Conservation (phyloP, 176 grass and related monocot genomes). For the Areca catechu region DNA sequence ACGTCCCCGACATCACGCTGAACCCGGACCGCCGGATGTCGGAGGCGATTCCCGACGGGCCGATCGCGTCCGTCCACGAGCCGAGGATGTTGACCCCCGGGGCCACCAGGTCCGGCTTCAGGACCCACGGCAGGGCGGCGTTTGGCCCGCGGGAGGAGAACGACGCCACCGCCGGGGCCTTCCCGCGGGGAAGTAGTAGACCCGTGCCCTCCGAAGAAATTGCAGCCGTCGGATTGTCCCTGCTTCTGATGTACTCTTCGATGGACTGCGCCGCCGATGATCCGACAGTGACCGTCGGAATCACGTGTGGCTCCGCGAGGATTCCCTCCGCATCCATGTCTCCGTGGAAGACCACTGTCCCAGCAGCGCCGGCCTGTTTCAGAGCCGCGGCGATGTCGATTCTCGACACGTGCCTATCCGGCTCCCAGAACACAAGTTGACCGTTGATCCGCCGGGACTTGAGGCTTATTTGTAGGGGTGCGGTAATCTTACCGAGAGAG, state of each 20-base stretch:
- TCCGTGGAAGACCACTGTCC: constrained; percentile 68
- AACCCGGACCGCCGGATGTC: constrained; percentile 69
- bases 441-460: constrained; percentile 58
- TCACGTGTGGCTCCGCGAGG: constrained; percentile 73
- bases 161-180: constrained; percentile 76
- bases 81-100: constrained; percentile 95
- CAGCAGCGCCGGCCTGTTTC: constrained; percentile 59
- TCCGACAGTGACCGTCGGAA: constrained; percentile 65
- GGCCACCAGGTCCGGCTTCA: constrained; percentile 87
- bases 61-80: constrained; percentile 72
- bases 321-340: constrained; percentile 69
- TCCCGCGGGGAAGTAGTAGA: constrained; percentile 27
- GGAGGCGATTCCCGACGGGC: constrained; percentile 49
- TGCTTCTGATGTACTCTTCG: constrained; percentile 40
- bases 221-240: constrained; percentile 36
- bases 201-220: constrained; percentile 65
- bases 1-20: constrained; percentile 91
- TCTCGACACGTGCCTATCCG: constrained; percentile 64
- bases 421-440: constrained; percentile 84
- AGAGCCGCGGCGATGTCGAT: constrained; percentile 82
- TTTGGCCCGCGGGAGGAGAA: constrained; percentile 91
- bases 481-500: constrained; percentile 36
- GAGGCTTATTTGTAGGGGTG: constrained; percentile 77
- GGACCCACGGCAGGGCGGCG: constrained; percentile 55
- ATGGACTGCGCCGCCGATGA: constrained; percentile 39